Evolutionary conservation across 2,329 filamentous ascomycete genomes (phyloP).

Genomic region (Colletotrichum incanum): DNA sequence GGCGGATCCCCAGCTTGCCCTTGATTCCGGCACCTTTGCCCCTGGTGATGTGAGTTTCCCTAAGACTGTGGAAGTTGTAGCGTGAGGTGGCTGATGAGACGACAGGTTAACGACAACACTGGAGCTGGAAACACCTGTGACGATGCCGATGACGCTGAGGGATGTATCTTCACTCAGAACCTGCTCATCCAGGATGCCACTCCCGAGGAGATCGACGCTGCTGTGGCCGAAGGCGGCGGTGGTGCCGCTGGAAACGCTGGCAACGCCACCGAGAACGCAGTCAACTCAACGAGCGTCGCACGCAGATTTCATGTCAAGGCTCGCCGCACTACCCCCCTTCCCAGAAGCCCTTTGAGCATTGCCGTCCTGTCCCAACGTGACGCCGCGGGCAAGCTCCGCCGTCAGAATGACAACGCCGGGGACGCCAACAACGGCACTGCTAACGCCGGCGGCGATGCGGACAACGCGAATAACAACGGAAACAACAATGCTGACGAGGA

Average conservation of each 20-base stretch:
- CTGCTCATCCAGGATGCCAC: conserved; percentile 70
- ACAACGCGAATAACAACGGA: too few relatives aligned
- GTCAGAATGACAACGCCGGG: conserved; percentile 16
- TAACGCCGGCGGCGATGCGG: background rate
- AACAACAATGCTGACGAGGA: conserved; percentile 11
- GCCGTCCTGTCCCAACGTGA: too few relatives aligned
- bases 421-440: conserved; percentile 12
- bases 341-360: too few relatives aligned
- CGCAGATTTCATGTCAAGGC: background rate
- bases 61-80: too few relatives aligned
- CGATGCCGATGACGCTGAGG: conserved; percentile 60
- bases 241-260: conserved; percentile 44
- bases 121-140: conserved; percentile 62
- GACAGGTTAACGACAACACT: conserved; percentile 43
- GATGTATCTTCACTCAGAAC: conserved; percentile 69
- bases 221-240: conserved; percentile 56
- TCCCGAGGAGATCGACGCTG: conserved; percentile 65
- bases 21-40: conserved; percentile 75
- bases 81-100: background rate
- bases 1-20: conserved; percentile 73
- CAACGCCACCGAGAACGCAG: background rate
- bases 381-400: too few relatives aligned
- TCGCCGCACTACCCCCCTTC: background rate
- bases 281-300: conserved; percentile 18
- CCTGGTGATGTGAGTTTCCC: conserved; percentile 66